A percentile compares a stretch with the other conserved stretches of the same genome.
Evolutionary conservation across 768 basidiomycete genomes (phyloP).

Genomic region (Russula ochroleuca): DNA sequence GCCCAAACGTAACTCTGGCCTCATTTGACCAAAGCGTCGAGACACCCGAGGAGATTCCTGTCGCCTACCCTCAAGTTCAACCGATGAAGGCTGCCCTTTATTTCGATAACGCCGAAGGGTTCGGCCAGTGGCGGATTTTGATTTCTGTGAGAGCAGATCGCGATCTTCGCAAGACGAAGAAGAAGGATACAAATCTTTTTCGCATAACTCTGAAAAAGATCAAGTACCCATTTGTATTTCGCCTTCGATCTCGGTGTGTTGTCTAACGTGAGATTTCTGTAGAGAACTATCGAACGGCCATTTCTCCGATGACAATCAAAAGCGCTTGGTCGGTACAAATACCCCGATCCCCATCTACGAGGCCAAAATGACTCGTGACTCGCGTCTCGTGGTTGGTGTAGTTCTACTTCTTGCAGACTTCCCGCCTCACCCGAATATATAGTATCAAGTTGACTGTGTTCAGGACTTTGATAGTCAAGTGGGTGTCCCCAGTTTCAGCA

Average conservation of each 20-base stretch:
- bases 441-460: constrained; percentile 32
- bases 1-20: not conserved
- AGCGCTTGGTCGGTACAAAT: constrained; percentile 45
- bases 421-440: constrained; percentile 4
- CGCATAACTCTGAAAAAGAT: constrained; percentile 63
- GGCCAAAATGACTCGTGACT: constrained; percentile 53
- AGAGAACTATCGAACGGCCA: constrained; percentile 68
- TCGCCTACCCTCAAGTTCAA: constrained; percentile 46
- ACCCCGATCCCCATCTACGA: constrained; percentile 58
- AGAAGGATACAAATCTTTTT: constrained; percentile 46
- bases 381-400: constrained; percentile 23
- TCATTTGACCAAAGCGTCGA: not conserved
- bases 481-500: not conserved
- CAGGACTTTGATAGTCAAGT: constrained; percentile 25
- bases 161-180: constrained; percentile 46
- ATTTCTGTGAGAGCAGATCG: constrained; percentile 49
- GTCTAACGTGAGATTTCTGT: not conserved
- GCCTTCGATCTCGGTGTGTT: not conserved
- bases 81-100: constrained; percentile 58
- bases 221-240: constrained; percentile 38
- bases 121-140: constrained; percentile 61
- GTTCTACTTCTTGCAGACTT: not conserved
- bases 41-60: constrained; percentile 24
- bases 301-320: constrained; percentile 67
- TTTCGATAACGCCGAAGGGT: constrained; percentile 54